These are phyloP conservation scores for Cladorrhinum sp. DNA, from an alignment of 2,329 filamentous ascomycete genomes.

Conservation along the genomic window DNA sequence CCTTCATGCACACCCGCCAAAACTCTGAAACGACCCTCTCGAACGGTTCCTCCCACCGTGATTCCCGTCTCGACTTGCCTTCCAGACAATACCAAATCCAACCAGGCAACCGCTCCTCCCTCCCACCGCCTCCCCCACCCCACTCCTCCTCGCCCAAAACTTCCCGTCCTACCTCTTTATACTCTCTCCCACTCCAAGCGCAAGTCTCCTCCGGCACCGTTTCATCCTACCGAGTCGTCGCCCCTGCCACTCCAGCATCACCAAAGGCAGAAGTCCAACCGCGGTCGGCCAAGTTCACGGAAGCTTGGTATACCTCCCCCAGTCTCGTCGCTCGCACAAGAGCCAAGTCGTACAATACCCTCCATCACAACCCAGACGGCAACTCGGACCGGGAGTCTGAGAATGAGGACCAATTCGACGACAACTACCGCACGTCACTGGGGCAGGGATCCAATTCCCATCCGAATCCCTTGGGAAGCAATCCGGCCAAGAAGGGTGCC, in stretches of 20 bases:
- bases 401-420: slow-evolving; percentile 23
- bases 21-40: slow-evolving; percentile 50
- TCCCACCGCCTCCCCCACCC: slow-evolving; percentile 41
- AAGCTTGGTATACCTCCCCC: slow-evolving; percentile 54
- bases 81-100: slow-evolving; percentile 54
- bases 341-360: slow-evolving; percentile 44
- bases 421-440: slow-evolving; percentile 21
- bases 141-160: neutral
- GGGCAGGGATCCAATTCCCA: slow-evolving; percentile 32
- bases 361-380: slow-evolving; percentile 43
- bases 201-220: slow-evolving; percentile 21
- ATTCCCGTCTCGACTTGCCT: slow-evolving; percentile 54
- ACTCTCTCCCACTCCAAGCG: slow-evolving; percentile 26
- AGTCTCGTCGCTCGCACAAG: slow-evolving; percentile 54
- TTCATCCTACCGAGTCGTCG: slow-evolving; percentile 24
- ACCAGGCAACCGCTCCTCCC: slow-evolving; percentile 41
- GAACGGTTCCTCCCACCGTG: slow-evolving; percentile 42
- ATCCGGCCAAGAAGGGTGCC: slow-evolving; percentile 41
- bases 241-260: neutral
- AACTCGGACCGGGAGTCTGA: slow-evolving; percentile 37
- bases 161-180: slow-evolving; percentile 29
- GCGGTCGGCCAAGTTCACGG: slow-evolving; percentile 48
- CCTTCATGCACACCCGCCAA: slow-evolving; percentile 76
- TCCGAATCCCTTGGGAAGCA: slow-evolving; percentile 53
- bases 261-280: slow-evolving; percentile 22